Evolutionary conservation across 148 eudicot species (phyloP), one percentile per base, ranked within the genome.

Genomic region (Camellia granthamiana): DNA sequence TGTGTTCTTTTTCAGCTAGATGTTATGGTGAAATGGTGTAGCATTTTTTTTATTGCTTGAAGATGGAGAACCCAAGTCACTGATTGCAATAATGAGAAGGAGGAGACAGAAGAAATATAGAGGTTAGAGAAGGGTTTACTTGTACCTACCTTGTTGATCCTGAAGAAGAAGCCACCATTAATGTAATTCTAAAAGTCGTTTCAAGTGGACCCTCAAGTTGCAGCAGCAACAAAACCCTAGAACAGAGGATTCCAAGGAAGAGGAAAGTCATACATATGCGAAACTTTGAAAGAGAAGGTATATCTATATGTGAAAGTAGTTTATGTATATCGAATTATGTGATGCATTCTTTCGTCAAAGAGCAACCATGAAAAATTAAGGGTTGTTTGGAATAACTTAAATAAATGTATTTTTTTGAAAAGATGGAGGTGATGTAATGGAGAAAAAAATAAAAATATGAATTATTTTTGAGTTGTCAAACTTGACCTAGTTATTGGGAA

Each of bases 171-270:
- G 69, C 54, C 72, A 77, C 69, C 70, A 42, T 58, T 61, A 59
- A 72, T 72, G 61, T 70, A 52, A 44, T 77, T 61, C 8, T 8
- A n/a, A 60, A 44, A 43, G 46, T 72, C n/a, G 77, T 30, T 5
- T 15, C 64, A 49, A 68, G 51, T 60, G 30, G 76, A 78, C 74
- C 64, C 80, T 52, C 80, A 52, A 66, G 72, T n/a, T 78, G 70
- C 80, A 71, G 80, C 30, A 18, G 51, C 64, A 70, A 71, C 64
- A 70, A 71, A 82, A 77, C 84, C 81, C 77, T 52, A 82, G 54
- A 3, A 5, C 58, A 78, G 42, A 51, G 46, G 80, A 46, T 74
- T 75, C 14, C 78, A 41, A 19, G 60, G 63, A 60, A 77, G 77
- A 68, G 75, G 77, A 77, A 82, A 60, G 68, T 21, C 8, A 52